These are phyloP conservation scores for Aegilops speltoides DNA, from an alignment of 176 grass and related monocot species.

Conservation along the genomic window DNA sequence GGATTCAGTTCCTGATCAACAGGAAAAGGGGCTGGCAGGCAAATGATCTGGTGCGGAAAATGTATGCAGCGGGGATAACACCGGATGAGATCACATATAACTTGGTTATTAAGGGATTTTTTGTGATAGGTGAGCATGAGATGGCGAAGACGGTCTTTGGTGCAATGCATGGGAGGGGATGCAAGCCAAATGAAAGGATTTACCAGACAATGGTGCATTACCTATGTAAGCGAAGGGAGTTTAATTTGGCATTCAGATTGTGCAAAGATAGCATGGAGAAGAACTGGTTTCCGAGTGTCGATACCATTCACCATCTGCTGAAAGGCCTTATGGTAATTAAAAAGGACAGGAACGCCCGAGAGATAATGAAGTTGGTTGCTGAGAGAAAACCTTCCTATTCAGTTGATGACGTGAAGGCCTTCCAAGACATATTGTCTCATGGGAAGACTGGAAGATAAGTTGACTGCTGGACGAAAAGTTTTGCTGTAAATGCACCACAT, in stretches of 20 bases:
- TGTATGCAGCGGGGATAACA: conserved; percentile 52
- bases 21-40: conserved; percentile 68
- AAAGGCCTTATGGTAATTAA: conserved; percentile 75
- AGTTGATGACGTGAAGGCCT: conserved; percentile 47
- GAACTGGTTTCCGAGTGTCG: conserved; percentile 74
- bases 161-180: conserved; percentile 73
- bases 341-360: conserved; percentile 60
- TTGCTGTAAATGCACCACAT: conserved; percentile 45
- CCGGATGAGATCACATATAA: conserved; percentile 91
- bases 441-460: conserved; percentile 43
- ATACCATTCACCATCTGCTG: conserved; percentile 54
- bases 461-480: conserved; percentile 23
- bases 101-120: conserved; percentile 91
- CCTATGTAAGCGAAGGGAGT: conserved; percentile 70
- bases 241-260: conserved; percentile 68
- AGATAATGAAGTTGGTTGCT: conserved; percentile 74
- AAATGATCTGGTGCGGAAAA: conserved; percentile 58
- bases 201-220: conserved; percentile 99
- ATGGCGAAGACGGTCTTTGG: conserved; percentile 81
- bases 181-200: conserved; percentile 70
- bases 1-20: conserved; percentile 83
- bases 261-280: conserved; percentile 86
- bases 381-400: conserved; percentile 62
- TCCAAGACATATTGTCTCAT: conserved; percentile 60
- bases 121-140: conserved; percentile 69